Percentiles rank a stretch among this genome's conserved stretches.
phyloP scores from a whole-genome alignment of 1,284 basidiomycete genomes.

The Puccinia novopanici region DNA sequence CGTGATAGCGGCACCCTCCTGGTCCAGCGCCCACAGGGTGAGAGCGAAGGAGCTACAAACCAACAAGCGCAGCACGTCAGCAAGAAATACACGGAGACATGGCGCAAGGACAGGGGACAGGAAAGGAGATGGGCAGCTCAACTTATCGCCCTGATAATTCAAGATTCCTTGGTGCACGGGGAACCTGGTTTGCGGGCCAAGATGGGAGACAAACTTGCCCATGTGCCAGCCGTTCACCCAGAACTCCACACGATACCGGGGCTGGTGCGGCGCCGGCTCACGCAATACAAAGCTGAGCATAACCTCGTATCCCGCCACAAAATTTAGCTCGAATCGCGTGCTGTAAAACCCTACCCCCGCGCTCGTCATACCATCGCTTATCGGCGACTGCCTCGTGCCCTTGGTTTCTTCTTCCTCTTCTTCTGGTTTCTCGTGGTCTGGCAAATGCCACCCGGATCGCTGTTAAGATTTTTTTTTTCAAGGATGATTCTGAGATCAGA shows the following conservation, averaged over 20 bases:
- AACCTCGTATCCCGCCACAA: constrained; percentile 39
- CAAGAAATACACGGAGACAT: not conserved
- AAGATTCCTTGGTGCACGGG: constrained; percentile 75
- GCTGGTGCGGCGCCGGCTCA: not conserved
- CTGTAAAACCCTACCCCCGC: constrained; percentile 48
- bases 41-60: constrained; percentile 30
- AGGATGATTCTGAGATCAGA: not conserved
- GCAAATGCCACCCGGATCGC: constrained; percentile 48
- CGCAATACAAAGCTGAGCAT: constrained; percentile 35
- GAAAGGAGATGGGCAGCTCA: constrained; percentile 39
- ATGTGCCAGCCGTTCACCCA: constrained; percentile 86
- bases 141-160: constrained; percentile 72
- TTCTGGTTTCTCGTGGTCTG: not conserved
- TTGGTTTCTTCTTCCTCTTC: not conserved
- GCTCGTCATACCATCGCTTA: constrained; percentile 18
- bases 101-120: not conserved
- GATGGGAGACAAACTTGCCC: constrained; percentile 72
- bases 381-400: constrained; percentile 21
- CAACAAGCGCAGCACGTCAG: not conserved
- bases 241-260: constrained; percentile 68
- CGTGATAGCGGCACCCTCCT: constrained; percentile 21
- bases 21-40: constrained; percentile 36
- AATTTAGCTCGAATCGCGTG: constrained; percentile 16
- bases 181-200: constrained; percentile 75
- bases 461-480: not conserved